These are phyloP conservation scores for Patellaria atrata DNA, from an alignment of 495 filamentous ascomycete genomes.

Conservation along the genomic window DNA sequence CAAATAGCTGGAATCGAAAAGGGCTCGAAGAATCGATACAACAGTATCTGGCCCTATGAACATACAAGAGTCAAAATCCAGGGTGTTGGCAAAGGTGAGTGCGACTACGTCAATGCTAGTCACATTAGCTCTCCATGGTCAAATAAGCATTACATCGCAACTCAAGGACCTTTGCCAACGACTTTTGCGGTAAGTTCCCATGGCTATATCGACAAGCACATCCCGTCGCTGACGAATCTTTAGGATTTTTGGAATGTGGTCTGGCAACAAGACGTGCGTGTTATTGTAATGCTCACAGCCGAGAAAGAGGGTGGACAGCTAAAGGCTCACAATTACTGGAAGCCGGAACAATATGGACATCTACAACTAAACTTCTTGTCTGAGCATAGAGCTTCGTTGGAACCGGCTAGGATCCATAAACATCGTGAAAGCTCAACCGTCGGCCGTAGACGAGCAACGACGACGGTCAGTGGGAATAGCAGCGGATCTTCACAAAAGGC, in stretches of 20 bases:
- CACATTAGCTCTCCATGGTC: slow-evolving; percentile 63
- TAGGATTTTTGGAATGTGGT: slow-evolving; percentile 97
- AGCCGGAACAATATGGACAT: slow-evolving; percentile 61
- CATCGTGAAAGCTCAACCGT: slow-evolving; percentile 12
- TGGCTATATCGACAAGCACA: not conserved
- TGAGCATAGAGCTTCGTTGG: slow-evolving; percentile 64
- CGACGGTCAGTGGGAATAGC: no score
- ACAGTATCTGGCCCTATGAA: slow-evolving; percentile 95
- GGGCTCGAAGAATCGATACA: slow-evolving; percentile 89
- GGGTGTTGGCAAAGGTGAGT: slow-evolving; percentile 50
- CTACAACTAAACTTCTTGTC: slow-evolving; percentile 64
- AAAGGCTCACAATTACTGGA: slow-evolving; percentile 92
- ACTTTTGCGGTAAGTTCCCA: slow-evolving; percentile 66
- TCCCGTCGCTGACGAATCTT: slow-evolving; percentile 27
- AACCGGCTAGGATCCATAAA: slow-evolving; percentile 33
- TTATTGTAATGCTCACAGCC: slow-evolving; percentile 94
- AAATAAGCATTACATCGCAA: slow-evolving; percentile 86
- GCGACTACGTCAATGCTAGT: slow-evolving; percentile 95
- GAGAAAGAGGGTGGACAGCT: slow-evolving; percentile 87
- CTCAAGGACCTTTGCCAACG: slow-evolving; percentile 81
- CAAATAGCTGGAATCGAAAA: slow-evolving; percentile 85
- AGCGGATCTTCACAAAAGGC: slow-evolving; percentile 13
- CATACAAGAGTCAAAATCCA: slow-evolving; percentile 76
- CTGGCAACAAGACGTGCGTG: slow-evolving; percentile 90
- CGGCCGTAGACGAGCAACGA: slow-evolving; percentile 19